phyloP scores from a whole-genome alignment of 352 stramenopile genomes.

The Pythium folliculosum region DNA sequence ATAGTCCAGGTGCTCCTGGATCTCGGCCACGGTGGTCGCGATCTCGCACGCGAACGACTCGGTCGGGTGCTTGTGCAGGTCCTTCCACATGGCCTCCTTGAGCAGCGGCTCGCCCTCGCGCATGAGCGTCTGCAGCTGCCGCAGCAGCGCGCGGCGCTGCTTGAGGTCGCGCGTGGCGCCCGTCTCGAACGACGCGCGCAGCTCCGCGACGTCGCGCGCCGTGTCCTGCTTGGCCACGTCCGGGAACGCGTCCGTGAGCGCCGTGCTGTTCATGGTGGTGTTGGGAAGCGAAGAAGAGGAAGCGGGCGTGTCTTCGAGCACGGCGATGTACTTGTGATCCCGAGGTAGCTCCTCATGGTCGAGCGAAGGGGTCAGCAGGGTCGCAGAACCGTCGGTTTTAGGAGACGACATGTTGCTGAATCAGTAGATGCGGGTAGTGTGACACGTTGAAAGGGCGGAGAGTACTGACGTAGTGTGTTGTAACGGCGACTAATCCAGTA shows the following conservation, averaged over 20 bases:
- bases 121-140: slow-evolving; percentile 50
- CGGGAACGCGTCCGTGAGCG: slow-evolving; percentile 33
- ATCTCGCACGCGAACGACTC: slow-evolving; percentile 69
- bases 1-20: slow-evolving; percentile 81
- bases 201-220: slow-evolving; percentile 42
- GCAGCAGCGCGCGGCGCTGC: slow-evolving; percentile 49
- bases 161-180: slow-evolving; percentile 50
- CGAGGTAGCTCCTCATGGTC: not conserved
- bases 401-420: not conserved
- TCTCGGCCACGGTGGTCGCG: slow-evolving; percentile 49
- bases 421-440: not conserved
- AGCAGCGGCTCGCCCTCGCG: slow-evolving; percentile 69
- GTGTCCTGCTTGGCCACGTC: slow-evolving; percentile 61
- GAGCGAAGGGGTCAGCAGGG: not conserved
- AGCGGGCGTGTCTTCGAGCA: slow-evolving; percentile 11
- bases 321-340: slow-evolving; percentile 23
- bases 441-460: not conserved
- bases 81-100: slow-evolving; percentile 73
- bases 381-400: not conserved
- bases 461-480: slow-evolving; percentile 1
- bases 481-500: not conserved
- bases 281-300: too few species aligned
- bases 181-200: slow-evolving; percentile 50
- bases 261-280: slow-evolving; percentile 14
- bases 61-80: slow-evolving; percentile 69